Base-by-base conservation (phyloP, 2,329 filamentous ascomycete genomes). In the Aureobasidium sp. region DNA sequence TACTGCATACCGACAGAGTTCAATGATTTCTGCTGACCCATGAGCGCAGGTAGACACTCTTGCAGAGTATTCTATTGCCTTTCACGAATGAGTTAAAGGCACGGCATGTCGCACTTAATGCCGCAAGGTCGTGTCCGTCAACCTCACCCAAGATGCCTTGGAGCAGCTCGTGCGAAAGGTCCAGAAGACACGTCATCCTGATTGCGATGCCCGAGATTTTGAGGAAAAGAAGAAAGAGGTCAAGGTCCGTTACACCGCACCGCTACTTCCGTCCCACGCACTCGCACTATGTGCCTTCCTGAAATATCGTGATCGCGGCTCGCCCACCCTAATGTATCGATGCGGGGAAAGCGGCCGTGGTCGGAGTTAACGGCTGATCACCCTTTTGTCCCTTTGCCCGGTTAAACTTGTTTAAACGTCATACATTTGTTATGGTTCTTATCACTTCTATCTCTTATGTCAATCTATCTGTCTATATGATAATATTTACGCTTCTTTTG, bases 121-220 rank as follows among this genome's bases (percentile, higher is more conserved):
- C 70, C 1, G 78, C 76, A 9, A 90, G 73, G 65, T 89, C 86
- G 44, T 73, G 71, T 1, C 84, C 83, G 32, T 81, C 73, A 41
- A 87, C 77, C 66, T 80, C 78, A 62, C 71, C 73, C 65, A 90
- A 76, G 66, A 89, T 83, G 68, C 80, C 76, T 68, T 87, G 83
- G 29, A 89, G 70, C 46, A 89, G 79, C 76, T 90, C 87, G 7
- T 81, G 77, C 9, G 86, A 85, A 26, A 87, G 79, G 64, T 72
- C 69, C 34, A 76, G 68, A n/a, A 76, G 68, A 15, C 68, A 72
- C 10, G 74, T 69, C 68, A 76, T 77, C 20, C 29, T 61, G 15
- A 2, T 8, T 27, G 17, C 8, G 9, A 17, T 13, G 8, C 2
- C 32, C 6, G 5, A n/a, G 23, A 23, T 17, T 13, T 6, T 5